Conservation (phyloP, 164 flowering plant species). For the Nymphaea colorata region DNA sequence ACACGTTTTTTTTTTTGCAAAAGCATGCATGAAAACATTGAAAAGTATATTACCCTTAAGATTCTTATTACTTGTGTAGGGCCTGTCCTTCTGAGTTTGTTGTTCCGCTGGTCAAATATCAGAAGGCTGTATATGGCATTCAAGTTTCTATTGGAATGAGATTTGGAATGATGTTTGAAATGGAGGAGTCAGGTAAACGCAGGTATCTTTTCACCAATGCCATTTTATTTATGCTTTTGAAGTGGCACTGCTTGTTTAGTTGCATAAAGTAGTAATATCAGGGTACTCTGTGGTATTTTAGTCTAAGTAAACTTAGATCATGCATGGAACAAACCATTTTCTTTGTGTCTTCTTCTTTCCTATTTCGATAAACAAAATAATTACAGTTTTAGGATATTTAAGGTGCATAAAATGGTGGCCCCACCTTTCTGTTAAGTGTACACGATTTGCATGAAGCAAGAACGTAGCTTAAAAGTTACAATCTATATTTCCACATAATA, state of each 20-base stretch:
- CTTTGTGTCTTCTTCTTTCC: too few species aligned
- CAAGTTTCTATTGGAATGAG: slow-evolving; percentile 90
- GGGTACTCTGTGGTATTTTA: too few species aligned
- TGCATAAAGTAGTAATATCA: too few species aligned
- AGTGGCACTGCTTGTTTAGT: not conserved
- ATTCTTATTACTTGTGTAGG: slow-evolving; percentile 21
- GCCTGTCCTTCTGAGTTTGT: slow-evolving; percentile 95
- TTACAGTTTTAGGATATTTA: too few species aligned
- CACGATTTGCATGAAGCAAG: too few species aligned
- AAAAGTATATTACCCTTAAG: not conserved
- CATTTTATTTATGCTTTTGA: not conserved
- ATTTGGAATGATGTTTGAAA: slow-evolving; percentile 99
- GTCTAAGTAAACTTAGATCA: too few species aligned
- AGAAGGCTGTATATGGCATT: slow-evolving; percentile 65
- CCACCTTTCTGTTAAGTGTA: too few species aligned
- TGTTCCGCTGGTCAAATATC: slow-evolving; percentile 55
- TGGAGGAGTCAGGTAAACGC: slow-evolving; percentile 93
- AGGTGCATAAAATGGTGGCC: too few species aligned
- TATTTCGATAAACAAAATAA: too few species aligned
- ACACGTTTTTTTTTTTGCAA: not conserved
- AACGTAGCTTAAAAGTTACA: too few species aligned
- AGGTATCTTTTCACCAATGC: slow-evolving; percentile 34
- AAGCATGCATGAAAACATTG: not conserved
- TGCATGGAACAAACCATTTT: too few species aligned
- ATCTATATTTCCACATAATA: too few species aligned